Evolutionary conservation across 768 basidiomycete genomes (phyloP), one percentile per base, ranked within the genome.

Genomic region (Mrakia blollopis): DNA sequence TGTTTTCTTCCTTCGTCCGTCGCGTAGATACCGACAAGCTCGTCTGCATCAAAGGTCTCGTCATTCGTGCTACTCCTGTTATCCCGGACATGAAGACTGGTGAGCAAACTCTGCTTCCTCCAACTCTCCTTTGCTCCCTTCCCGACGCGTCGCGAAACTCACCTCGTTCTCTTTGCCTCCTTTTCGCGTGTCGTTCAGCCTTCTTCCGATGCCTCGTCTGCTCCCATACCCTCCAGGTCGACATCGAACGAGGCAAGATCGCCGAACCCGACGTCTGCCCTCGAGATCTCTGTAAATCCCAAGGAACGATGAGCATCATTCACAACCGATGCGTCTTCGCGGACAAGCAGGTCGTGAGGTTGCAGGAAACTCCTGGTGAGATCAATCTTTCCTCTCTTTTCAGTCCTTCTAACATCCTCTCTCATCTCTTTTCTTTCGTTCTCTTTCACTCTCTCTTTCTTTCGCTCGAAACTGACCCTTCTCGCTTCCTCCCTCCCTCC

Each of bases 191-290:
- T 50, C 47, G 18, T 50, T 50, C 47, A 79, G 97, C 96, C 30
- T 98, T 99, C 86, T 99, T 99, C 88, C 92, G 95, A 74, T 99
- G 97, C 85, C 86, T 93, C 37, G 91, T 91, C 52, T 99, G 97
- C 83, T 91, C 91, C 57, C 97, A 98, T 84, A 98, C 97, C n/a
- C 90, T 94, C 11, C 94, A 94, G 82, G 92, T 93, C 79, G 94
- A 97, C 82, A 97, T 98, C 70, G 95, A 98, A 83, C 91, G 95
- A n/a, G 97, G 96, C 61, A 92, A 93, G 84, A 98, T 99, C 80
- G 89, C 91, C 82, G 96, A 98, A 83, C 97, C 97, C 4, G 87
- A 87, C 23, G 88, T 89, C 57, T 99, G 97, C 84, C 94, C 94
- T 2, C 89, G 97, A 71, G 97, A 98, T 78, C 90, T 95, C 76